A percentile compares a stretch with the other conserved stretches of the same genome.
These are phyloP conservation scores for Candida dendrica DNA, from an alignment of 805 yeast genomes.

Conservation along the genomic window DNA sequence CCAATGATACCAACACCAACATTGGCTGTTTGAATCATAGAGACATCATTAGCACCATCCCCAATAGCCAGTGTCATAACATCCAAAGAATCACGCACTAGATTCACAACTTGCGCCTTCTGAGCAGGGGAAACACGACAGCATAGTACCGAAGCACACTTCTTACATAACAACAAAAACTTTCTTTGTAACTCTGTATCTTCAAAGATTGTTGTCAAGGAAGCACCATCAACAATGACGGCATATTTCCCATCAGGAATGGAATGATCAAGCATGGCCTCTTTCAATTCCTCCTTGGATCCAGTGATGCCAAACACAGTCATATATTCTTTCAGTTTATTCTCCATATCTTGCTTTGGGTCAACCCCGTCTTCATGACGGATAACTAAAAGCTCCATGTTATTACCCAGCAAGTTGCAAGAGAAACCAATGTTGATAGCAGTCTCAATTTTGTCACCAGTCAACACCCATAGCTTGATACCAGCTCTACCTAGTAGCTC, in stretches of 20 bases:
- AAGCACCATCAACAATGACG: constrained; percentile 73
- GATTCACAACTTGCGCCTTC: constrained; percentile 67
- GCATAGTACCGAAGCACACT: constrained; percentile 72
- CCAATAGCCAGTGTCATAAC: constrained; percentile 83
- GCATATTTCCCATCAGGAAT: constrained; percentile 66
- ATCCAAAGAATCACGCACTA: constrained; percentile 62
- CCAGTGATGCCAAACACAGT: constrained; percentile 53
- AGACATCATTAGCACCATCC: constrained; percentile 85
- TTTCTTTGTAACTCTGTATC: constrained; percentile 39
- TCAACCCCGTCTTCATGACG: constrained; percentile 30
- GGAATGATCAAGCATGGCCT: constrained; percentile 50
- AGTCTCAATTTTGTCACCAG: constrained; percentile 80
- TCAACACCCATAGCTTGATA: constrained; percentile 75
- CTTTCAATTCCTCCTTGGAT: constrained; percentile 44
- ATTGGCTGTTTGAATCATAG: constrained; percentile 72
- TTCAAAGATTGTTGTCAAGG: constrained; percentile 46
- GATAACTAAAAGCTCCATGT: constrained; percentile 64
- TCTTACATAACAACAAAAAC: constrained; percentile 66
- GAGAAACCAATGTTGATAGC: constrained; percentile 83
- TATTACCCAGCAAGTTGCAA: constrained; percentile 63
- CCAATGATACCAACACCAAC: constrained; percentile 48
- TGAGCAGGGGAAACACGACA: constrained; percentile 83
- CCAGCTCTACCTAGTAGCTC: constrained; percentile 67
- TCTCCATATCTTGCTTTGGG: constrained; percentile 29
- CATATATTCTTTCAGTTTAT: constrained; percentile 36